These are phyloP conservation scores for Globomyces sp. DNA, from an alignment of 371 early-diverging fungal genomes.

Conservation along the genomic window DNA sequence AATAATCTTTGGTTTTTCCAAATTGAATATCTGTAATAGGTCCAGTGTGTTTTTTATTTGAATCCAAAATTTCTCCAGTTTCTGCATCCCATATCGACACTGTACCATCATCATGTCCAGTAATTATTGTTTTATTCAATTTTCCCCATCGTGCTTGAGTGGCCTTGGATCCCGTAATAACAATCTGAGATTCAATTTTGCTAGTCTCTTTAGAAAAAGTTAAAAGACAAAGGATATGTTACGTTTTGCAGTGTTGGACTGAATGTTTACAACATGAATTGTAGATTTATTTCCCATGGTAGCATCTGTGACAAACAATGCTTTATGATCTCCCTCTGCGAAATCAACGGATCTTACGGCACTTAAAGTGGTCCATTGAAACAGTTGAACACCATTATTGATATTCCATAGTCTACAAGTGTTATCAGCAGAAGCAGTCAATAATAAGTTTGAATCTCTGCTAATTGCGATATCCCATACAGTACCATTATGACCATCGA, in stretches of 20 bases:
- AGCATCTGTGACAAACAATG: constrained; percentile 92
- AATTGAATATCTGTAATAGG: constrained; percentile 94
- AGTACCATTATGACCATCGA: constrained; percentile 93
- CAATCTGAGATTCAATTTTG: constrained; percentile 68
- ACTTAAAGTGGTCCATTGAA: constrained; percentile 84
- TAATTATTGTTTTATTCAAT: constrained; percentile 86
- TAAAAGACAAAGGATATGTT: neutral
- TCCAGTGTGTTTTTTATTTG: constrained; percentile 66
- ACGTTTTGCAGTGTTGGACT: constrained; percentile 56
- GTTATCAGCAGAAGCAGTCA: constrained; percentile 96
- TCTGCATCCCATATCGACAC: constrained; percentile 81
- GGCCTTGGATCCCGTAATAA: constrained; percentile 73
- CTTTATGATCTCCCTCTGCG: constrained; percentile 80
- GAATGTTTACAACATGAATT: constrained; percentile 77
- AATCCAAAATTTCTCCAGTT: constrained; percentile 65
- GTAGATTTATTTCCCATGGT: constrained; percentile 91
- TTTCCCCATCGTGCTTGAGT: constrained; percentile 92
- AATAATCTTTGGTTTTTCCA: constrained; percentile 87
- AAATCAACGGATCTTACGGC: constrained; percentile 94
- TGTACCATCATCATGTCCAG: constrained; percentile 91
- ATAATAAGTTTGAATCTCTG: constrained; percentile 55
- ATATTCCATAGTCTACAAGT: constrained; percentile 95
- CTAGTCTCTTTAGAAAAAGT: constrained; percentile 56
- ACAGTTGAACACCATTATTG: constrained; percentile 85
- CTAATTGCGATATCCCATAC: constrained; percentile 94